Conservation (phyloP, 257 asterid species). For the Gardenia jasminoides region DNA sequence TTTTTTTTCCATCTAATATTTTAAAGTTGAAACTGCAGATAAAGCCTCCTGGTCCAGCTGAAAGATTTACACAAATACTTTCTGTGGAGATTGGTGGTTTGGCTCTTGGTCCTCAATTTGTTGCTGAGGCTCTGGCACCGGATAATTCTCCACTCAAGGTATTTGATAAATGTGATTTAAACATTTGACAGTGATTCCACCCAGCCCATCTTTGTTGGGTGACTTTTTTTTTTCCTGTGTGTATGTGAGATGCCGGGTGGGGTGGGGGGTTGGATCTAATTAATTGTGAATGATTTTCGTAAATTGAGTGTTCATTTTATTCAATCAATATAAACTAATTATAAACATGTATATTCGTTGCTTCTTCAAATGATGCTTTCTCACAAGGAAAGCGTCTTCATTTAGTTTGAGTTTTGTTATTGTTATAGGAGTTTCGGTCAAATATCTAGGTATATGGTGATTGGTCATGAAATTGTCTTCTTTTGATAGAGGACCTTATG, state of each 20-base stretch:
- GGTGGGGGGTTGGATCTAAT: not conserved
- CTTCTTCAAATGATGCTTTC: not conserved
- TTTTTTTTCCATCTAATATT: slow-evolving; percentile 20
- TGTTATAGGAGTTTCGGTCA: not conserved
- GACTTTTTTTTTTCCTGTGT: no score
- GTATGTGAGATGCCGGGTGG: no score
- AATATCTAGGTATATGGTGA: not conserved
- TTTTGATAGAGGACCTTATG: not conserved
- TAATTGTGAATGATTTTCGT: not conserved
- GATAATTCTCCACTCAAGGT: slow-evolving; percentile 99
- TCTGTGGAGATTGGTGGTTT: slow-evolving; percentile 99
- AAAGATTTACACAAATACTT: slow-evolving; percentile 79
- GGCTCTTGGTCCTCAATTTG: slow-evolving; percentile 98
- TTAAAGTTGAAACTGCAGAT: slow-evolving; percentile 49
- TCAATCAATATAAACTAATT: not conserved
- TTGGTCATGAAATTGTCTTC: not conserved
- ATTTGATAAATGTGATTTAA: not conserved
- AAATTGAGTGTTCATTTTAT: not conserved
- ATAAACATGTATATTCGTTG: not conserved
- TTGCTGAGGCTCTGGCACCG: slow-evolving; percentile 99
- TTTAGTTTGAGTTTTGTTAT: not conserved
- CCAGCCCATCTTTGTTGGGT: not conserved
- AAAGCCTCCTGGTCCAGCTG: slow-evolving; percentile 58
- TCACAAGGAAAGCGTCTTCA: not conserved
- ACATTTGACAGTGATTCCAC: not conserved